Conservation (phyloP, 768 basidiomycete genomes). For the Calvatia gigantea region DNA sequence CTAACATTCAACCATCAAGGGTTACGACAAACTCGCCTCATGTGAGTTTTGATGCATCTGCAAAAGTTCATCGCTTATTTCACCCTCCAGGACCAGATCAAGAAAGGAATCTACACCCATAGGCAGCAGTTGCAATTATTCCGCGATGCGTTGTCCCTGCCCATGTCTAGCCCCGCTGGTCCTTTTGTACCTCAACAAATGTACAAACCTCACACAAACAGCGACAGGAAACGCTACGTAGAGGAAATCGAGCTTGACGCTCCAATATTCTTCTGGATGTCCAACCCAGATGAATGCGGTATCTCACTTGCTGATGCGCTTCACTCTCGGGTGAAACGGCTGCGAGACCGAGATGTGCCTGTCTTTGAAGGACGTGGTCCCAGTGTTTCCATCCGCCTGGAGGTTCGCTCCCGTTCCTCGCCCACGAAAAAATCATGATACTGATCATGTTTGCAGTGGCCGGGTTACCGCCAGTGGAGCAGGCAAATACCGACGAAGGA, state of each 20-base stretch:
- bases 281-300: constrained; percentile 53
- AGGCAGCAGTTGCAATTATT: constrained; percentile 45
- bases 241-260: constrained; percentile 60
- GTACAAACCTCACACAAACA: constrained; percentile 75
- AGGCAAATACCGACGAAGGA: constrained; percentile 82
- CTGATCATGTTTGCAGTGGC: constrained; percentile 51
- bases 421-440: background rate
- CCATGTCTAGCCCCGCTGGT: constrained; percentile 30
- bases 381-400: constrained; percentile 75
- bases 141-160: constrained; percentile 35
- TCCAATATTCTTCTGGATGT: constrained; percentile 61
- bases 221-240: constrained; percentile 74
- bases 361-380: constrained; percentile 75
- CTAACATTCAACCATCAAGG: constrained; percentile 5
- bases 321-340: constrained; percentile 51
- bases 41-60: background rate
- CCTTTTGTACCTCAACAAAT: constrained; percentile 68
- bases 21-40: constrained; percentile 3
- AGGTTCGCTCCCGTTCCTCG: constrained; percentile 38
- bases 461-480: constrained; percentile 74
- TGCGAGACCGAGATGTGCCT: constrained; percentile 55
- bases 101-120: constrained; percentile 32
- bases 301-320: constrained; percentile 63
- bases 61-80: constrained; percentile 8
- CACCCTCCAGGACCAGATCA: constrained; percentile 17